phyloP scores from a whole-genome alignment of 2,329 filamentous ascomycete species.

The Cordyceps farinosa region DNA sequence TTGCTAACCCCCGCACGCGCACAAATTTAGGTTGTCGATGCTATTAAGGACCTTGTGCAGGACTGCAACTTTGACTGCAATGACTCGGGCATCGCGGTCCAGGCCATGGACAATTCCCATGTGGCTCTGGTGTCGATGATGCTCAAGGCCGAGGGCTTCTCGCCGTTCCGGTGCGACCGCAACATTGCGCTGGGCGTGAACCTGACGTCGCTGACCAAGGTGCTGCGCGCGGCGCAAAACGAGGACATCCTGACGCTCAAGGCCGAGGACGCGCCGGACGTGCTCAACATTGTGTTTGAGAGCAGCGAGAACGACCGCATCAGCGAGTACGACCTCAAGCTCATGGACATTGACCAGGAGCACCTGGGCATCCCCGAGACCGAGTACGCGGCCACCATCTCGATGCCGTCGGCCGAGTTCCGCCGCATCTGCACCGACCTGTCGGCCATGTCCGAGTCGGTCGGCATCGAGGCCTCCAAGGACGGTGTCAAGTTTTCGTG shows the following conservation, averaged over 20 bases:
- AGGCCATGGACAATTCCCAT: slow-evolving; percentile 99
- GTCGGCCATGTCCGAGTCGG: slow-evolving; percentile 89
- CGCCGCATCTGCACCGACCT: slow-evolving; percentile 92
- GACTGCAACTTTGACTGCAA: slow-evolving; percentile 99
- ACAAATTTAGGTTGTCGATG: slow-evolving; percentile 76
- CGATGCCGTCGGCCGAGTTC: slow-evolving; percentile 87
- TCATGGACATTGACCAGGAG: slow-evolving; percentile 99
- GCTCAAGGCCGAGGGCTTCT: slow-evolving; percentile 92
- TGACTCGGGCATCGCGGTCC: slow-evolving; percentile 95
- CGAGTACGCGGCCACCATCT: slow-evolving; percentile 90
- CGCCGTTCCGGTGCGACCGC: slow-evolving; percentile 94
- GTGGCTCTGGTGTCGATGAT: slow-evolving; percentile 98
- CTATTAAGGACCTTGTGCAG: slow-evolving; percentile 98
- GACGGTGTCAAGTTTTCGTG: slow-evolving; percentile 95
- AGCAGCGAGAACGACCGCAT: slow-evolving; percentile 82
- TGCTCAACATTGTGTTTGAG: slow-evolving; percentile 94
- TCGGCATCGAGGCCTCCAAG: slow-evolving; percentile 93
- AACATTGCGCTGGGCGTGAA: slow-evolving; percentile 99
- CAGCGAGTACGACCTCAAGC: slow-evolving; percentile 98
- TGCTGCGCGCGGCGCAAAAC: slow-evolving; percentile 88
- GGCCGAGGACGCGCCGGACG: slow-evolving; percentile 94
- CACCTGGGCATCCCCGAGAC: slow-evolving; percentile 98
- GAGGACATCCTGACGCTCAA: slow-evolving; percentile 95
- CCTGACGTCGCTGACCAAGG: slow-evolving; percentile 93
- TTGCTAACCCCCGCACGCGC: slow-evolving; percentile 12